phyloP scores from a whole-genome alignment of 2,329 filamentous ascomycete genomes.

The Botrytis porri region DNA sequence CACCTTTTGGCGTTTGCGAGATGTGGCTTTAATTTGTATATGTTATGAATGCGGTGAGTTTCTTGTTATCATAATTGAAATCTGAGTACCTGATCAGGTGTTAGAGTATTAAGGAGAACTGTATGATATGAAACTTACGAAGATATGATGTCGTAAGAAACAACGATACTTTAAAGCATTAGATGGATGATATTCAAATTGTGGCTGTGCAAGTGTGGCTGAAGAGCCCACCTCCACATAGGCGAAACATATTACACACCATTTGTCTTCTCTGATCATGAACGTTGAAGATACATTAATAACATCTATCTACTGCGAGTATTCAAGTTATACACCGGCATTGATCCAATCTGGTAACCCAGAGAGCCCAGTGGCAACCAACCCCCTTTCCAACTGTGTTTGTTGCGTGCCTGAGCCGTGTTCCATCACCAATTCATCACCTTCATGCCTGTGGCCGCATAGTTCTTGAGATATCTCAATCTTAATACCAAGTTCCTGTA shows the following conservation, averaged over 20 bases:
- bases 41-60: neutral
- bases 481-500: neutral
- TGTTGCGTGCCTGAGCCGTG: neutral
- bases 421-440: neutral
- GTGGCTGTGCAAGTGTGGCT: conserved; percentile 8
- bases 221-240: neutral
- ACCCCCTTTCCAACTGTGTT: neutral
- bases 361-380: neutral
- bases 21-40: neutral
- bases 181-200: neutral
- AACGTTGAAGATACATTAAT: neutral
- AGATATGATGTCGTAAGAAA: neutral
- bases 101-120: neutral
- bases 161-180: neutral
- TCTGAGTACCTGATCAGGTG: neutral
- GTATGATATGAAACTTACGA: neutral
- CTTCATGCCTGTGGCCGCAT: neutral
- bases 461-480: neutral
- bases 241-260: neutral
- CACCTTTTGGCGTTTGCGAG: conserved; percentile 9
- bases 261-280: neutral
- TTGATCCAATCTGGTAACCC: neutral
- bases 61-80: neutral
- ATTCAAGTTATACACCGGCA: neutral
- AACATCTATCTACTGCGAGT: neutral